A percentile compares a stretch with the other conserved stretches of the same genome.
phyloP scores from a whole-genome alignment of 805 yeast genomes.

The Hemisphaericaspora nanyangensis region DNA sequence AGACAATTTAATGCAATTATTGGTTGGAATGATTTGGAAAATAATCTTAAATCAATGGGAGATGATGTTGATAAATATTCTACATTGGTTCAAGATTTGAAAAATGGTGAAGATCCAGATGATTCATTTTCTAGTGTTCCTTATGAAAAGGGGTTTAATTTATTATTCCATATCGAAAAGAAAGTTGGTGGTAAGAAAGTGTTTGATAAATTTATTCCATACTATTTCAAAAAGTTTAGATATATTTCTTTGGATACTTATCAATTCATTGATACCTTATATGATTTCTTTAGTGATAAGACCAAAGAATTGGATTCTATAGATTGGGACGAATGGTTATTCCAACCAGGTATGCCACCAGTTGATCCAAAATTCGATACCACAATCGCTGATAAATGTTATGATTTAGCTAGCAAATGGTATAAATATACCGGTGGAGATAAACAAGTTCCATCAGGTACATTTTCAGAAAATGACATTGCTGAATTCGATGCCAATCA shows the following conservation, averaged over 20 bases:
- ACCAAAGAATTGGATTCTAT: constrained; percentile 55
- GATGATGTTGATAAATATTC: constrained; percentile 48
- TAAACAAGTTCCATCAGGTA: constrained; percentile 9
- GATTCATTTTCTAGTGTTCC: constrained; percentile 87
- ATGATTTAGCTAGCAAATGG: constrained; percentile 67
- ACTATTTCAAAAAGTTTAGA: constrained; percentile 68
- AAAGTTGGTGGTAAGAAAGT: constrained; percentile 57
- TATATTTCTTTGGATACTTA: constrained; percentile 75
- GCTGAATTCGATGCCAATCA: constrained; percentile 67
- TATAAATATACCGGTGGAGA: constrained; percentile 26
- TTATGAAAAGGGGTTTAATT: constrained; percentile 84
- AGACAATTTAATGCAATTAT: constrained; percentile 81
- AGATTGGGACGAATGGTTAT: constrained; percentile 87
- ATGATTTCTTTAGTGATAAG: constrained; percentile 55
- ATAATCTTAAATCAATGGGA: constrained; percentile 64
- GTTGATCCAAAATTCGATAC: constrained; percentile 75
- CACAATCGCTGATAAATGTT: constrained; percentile 69
- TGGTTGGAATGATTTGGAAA: constrained; percentile 82
- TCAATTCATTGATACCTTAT: constrained; percentile 73
- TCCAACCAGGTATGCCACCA: constrained; percentile 83
- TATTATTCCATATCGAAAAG: constrained; percentile 71
- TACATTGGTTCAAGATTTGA: constrained; percentile 65
- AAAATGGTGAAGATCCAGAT: constrained; percentile 76
- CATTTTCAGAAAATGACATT: constrained; percentile 50
- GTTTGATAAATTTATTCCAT: constrained; percentile 78